These are phyloP conservation scores for Trichodelitschia bisporula DNA, from an alignment of 495 filamentous ascomycete species.

Conservation along the genomic window DNA sequence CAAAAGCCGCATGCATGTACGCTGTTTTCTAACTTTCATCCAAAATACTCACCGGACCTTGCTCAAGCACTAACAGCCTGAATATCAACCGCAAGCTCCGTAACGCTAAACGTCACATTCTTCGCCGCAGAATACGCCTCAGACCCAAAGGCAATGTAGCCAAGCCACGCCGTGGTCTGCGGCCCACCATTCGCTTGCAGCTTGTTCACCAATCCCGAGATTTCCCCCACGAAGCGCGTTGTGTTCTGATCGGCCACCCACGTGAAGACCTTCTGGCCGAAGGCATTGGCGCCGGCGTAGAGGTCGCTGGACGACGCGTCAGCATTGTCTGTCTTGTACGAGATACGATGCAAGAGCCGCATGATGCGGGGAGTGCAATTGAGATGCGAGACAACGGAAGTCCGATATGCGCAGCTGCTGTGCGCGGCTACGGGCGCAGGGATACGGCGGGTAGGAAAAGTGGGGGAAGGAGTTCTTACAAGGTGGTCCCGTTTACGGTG, in stretches of 20 bases:
- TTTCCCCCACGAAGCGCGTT: slow-evolving; percentile 15
- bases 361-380: not conserved
- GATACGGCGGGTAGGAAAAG: too few species aligned
- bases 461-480: slow-evolving; percentile 13
- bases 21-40: too few species aligned
- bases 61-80: too few species aligned
- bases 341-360: not conserved
- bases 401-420: not conserved
- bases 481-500: slow-evolving; percentile 12
- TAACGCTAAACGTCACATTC: slow-evolving; percentile 17
- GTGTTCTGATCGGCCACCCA: slow-evolving; percentile 12
- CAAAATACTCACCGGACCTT: too few species aligned
- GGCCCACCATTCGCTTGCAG: slow-evolving; percentile 8
- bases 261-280: slow-evolving; percentile 14
- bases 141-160: slow-evolving; percentile 17
- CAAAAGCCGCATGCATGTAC: too few species aligned
- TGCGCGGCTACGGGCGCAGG: too few species aligned
- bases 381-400: not conserved
- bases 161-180: slow-evolving; percentile 12
- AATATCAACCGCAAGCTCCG: slow-evolving; percentile 15
- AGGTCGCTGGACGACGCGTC: slow-evolving; percentile 9
- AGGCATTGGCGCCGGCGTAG: slow-evolving; percentile 10
- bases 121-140: slow-evolving; percentile 12
- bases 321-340: not conserved
- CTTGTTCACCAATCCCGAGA: slow-evolving; percentile 15